Evolutionary conservation across 495 filamentous ascomycete genomes (phyloP).

Genomic region (Aspergillus asperescens): DNA sequence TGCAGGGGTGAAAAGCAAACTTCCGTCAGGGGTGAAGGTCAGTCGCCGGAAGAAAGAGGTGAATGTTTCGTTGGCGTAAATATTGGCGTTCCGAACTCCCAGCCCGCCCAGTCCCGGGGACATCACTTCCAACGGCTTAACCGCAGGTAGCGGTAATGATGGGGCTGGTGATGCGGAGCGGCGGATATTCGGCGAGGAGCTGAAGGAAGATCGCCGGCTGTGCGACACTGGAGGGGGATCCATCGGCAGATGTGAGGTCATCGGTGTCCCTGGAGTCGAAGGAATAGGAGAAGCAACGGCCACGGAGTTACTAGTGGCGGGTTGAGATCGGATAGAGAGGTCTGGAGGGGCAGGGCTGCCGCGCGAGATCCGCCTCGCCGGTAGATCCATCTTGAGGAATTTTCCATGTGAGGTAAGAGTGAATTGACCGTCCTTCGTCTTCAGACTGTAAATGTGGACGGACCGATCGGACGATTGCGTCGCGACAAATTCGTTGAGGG

Average conservation of each 20-base stretch:
- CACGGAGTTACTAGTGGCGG: slow-evolving; percentile 52
- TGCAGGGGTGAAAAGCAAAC: slow-evolving; percentile 89
- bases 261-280: slow-evolving; percentile 93
- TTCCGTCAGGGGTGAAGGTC: slow-evolving; percentile 93
- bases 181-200: slow-evolving; percentile 76
- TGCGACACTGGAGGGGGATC: slow-evolving; percentile 91
- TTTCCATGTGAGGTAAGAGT: slow-evolving; percentile 73
- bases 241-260: slow-evolving; percentile 86
- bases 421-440: slow-evolving; percentile 94
- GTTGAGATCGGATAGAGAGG: slow-evolving; percentile 50
- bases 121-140: slow-evolving; percentile 90
- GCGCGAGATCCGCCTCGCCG: slow-evolving; percentile 80
- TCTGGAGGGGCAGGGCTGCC: slow-evolving; percentile 92
- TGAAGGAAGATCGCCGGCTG: slow-evolving; percentile 91
- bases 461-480: slow-evolving; percentile 98
- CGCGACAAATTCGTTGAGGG: slow-evolving; percentile 94
- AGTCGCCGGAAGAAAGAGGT: slow-evolving; percentile 95
- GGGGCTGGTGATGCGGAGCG: slow-evolving; percentile 93
- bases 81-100: slow-evolving; percentile 74
- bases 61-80: slow-evolving; percentile 96
- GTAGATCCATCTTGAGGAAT: slow-evolving; percentile 83
- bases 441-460: slow-evolving; percentile 93
- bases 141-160: slow-evolving; percentile 88
- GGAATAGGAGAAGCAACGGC: slow-evolving; percentile 75
- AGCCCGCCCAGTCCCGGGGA: slow-evolving; percentile 60